Evolutionary conservation across 2,329 filamentous ascomycete genomes (phyloP).

Genomic region (Nigrograna mackinnonii): DNA sequence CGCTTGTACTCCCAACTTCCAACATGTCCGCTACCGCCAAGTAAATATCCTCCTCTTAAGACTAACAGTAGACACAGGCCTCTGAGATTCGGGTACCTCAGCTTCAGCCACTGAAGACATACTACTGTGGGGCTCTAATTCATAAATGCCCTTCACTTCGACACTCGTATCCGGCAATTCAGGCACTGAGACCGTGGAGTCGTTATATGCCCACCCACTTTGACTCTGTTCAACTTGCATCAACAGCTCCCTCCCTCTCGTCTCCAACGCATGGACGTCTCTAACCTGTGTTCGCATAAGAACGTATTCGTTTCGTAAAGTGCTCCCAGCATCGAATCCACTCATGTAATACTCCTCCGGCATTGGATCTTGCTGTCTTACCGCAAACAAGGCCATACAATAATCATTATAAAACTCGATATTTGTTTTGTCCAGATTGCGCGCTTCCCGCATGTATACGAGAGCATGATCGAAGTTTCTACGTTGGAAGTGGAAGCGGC

Average conservation of each 20-base stretch:
- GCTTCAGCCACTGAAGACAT: too few species aligned
- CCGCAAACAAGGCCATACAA: slow-evolving; percentile 2
- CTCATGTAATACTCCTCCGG: not conserved
- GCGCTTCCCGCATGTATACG: slow-evolving; percentile 1
- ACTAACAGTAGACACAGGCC: too few species aligned
- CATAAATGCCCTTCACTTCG: too few species aligned
- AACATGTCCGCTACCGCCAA: too few species aligned
- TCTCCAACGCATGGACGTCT: not conserved
- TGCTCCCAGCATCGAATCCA: not conserved
- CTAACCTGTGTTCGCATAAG: not conserved
- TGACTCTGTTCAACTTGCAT: not conserved
- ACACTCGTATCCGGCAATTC: not conserved
- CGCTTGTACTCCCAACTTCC: too few species aligned
- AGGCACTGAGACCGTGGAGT: not conserved
- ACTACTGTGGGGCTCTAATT: too few species aligned
- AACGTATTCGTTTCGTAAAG: slow-evolving; percentile 1
- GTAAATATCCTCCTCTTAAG: too few species aligned
- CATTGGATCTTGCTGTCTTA: not conserved
- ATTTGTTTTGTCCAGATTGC: not conserved
- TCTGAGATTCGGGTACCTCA: too few species aligned
- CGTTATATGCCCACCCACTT: not conserved
- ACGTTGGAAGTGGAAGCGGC: slow-evolving; percentile 1
- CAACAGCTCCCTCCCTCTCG: not conserved
- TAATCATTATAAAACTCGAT: slow-evolving; percentile 1
- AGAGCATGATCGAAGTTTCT: not conserved